phyloP scores from a whole-genome alignment of 2,329 filamentous ascomycete species.

The Scedosporium boydii region DNA sequence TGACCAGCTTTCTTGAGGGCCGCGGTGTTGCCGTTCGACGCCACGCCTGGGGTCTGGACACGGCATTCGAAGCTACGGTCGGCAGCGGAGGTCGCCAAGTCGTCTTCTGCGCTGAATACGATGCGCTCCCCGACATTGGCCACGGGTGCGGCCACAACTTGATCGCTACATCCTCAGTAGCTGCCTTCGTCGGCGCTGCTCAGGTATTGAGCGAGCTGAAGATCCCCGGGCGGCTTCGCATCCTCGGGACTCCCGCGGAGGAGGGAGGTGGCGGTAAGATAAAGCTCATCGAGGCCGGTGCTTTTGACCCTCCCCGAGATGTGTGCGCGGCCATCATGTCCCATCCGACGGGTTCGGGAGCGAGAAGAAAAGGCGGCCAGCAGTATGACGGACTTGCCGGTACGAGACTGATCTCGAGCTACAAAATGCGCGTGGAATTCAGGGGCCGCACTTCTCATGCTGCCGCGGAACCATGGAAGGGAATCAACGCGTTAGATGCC shows the following conservation, averaged over 20 bases:
- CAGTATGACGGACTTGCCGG: conserved; percentile 17
- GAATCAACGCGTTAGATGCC: conserved; percentile 27
- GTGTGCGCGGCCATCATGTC: conserved; percentile 20
- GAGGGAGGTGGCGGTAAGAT: conserved; percentile 32
- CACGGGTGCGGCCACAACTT: conserved; percentile 37
- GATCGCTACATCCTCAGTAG: conserved; percentile 29
- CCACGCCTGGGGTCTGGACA: too few species aligned
- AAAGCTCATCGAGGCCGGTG: conserved; percentile 14
- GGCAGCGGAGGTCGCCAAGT: conserved; percentile 20
- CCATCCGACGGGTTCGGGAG: conserved; percentile 11
- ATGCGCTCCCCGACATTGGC: conserved; percentile 34
- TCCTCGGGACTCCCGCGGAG: conserved; percentile 33
- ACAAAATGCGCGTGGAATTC: conserved; percentile 23
- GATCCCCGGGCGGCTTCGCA: conserved; percentile 23
- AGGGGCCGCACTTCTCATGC: conserved; percentile 24
- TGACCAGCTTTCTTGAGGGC: too few species aligned
- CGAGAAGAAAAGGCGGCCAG: not conserved
- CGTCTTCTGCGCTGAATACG: conserved; percentile 28
- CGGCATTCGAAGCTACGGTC: conserved; percentile 18
- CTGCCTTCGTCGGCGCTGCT: conserved; percentile 27
- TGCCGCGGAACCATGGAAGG: conserved; percentile 25
- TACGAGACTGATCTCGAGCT: conserved; percentile 17
- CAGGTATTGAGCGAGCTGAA: conserved; percentile 15
- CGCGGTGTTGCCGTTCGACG: too few species aligned
- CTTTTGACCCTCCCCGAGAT: conserved; percentile 11